A percentile compares a stretch with the other conserved stretches of the same genome.
Conservation (phyloP, 257 asterid genomes). For the Cynanchum wilfordii region DNA sequence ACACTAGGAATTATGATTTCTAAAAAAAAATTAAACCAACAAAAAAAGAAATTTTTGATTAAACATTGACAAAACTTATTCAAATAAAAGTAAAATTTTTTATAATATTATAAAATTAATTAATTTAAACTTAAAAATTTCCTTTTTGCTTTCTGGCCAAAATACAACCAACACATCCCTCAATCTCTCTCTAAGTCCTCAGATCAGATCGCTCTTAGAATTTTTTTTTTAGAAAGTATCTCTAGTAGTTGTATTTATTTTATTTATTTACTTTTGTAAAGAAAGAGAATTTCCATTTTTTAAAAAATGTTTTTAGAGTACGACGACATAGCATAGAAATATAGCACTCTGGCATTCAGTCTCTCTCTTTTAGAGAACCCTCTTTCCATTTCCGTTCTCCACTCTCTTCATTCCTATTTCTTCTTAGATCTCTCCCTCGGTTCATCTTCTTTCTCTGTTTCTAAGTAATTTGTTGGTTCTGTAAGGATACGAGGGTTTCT, state of each 20-base stretch:
- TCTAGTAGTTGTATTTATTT: no score
- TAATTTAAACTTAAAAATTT: no score
- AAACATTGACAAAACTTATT: no score
- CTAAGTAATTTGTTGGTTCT: slow-evolving; percentile 23
- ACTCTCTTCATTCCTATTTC: neutral
- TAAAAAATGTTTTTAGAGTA: neutral
- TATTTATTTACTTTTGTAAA: neutral
- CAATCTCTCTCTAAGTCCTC: neutral
- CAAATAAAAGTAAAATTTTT: no score
- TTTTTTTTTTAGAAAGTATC: no score
- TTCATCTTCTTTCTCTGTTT: slow-evolving; percentile 15
- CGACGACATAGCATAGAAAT: slow-evolving; percentile 3
- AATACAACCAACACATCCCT: neutral
- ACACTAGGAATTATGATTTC: no score
- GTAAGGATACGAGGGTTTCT: slow-evolving; percentile 44
- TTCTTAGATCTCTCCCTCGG: slow-evolving; percentile 24
- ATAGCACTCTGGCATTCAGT: neutral
- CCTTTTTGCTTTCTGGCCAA: neutral
- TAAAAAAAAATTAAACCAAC: no score
- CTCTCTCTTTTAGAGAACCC: slow-evolving; percentile 15
- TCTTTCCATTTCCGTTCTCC: slow-evolving; percentile 12
- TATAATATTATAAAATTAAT: no score
- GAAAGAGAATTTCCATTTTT: neutral
- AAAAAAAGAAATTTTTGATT: no score
- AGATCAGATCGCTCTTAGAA: neutral